phyloP scores from a whole-genome alignment of 805 yeast species.

The Candida suzukii region DNA sequence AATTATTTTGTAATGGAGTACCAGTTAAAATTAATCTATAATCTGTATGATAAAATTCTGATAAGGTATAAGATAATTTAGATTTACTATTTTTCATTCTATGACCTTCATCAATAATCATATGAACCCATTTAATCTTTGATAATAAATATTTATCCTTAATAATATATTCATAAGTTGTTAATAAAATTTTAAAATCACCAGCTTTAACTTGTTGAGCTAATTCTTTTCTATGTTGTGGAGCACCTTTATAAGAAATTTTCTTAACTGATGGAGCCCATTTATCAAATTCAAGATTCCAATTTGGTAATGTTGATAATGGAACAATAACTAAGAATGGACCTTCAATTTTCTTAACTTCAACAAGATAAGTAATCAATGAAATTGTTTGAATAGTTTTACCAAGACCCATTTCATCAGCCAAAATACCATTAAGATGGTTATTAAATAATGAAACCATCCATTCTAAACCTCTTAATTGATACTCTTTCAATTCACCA shows the following conservation, averaged over 20 bases:
- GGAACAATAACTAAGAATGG: constrained; percentile 80
- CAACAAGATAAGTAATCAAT: constrained; percentile 61
- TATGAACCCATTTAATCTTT: constrained; percentile 72
- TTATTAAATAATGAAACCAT: constrained; percentile 59
- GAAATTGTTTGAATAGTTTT: constrained; percentile 75
- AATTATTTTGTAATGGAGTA: constrained; percentile 79
- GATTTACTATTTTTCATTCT: constrained; percentile 78
- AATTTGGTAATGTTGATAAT: constrained; percentile 73
- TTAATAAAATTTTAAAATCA: constrained; percentile 67
- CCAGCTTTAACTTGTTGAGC: constrained; percentile 60
- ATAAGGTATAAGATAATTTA: constrained; percentile 64
- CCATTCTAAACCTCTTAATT: constrained; percentile 57
- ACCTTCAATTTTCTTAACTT: constrained; percentile 55
- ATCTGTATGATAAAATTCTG: constrained; percentile 65
- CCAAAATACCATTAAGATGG: constrained; percentile 55
- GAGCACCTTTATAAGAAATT: constrained; percentile 73
- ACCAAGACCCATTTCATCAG: constrained; percentile 66
- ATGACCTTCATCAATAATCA: constrained; percentile 90
- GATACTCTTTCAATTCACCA: constrained; percentile 76
- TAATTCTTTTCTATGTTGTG: constrained; percentile 58
- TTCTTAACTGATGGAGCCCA: constrained; percentile 81
- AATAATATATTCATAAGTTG: constrained; percentile 78
- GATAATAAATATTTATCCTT: constrained; percentile 66
- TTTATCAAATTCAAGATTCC: constrained; percentile 81
- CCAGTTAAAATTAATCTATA: constrained; percentile 79